Evolutionary conservation across 225 moss, liverwort and hornwort species (phyloP).

Genomic region (Climacium dendroides): DNA sequence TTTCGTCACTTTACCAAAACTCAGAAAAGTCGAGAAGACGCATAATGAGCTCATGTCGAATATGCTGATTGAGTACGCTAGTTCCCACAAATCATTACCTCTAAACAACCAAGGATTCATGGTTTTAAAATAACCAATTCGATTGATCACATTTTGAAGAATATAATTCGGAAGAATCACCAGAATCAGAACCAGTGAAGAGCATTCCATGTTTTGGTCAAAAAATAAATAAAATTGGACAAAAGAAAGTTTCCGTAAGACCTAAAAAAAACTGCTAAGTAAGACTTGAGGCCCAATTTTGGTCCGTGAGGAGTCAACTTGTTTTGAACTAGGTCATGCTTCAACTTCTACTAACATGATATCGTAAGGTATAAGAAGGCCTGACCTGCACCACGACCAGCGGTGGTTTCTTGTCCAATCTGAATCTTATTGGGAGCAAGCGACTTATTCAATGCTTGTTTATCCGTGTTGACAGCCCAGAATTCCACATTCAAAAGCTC

Average conservation of each 20-base stretch:
- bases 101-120: neutral
- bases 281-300: neutral
- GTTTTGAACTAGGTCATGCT: neutral
- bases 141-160: neutral
- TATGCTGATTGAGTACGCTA: neutral
- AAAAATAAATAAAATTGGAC: neutral
- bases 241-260: neutral
- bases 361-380: neutral
- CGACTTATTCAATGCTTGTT: slow-evolving; percentile 54
- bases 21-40: neutral
- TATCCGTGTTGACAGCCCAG: slow-evolving; percentile 71
- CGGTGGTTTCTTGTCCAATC: slow-evolving; percentile 59
- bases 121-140: neutral
- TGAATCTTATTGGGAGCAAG: slow-evolving; percentile 72
- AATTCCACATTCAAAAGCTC: slow-evolving; percentile 72
- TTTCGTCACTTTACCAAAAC: neutral
- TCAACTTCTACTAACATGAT: neutral
- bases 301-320: neutral
- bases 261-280: neutral
- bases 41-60: neutral
- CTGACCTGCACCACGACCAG: slow-evolving; percentile 60
- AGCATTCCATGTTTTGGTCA: neutral
- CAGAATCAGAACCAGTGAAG: neutral
- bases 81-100: neutral
- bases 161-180: neutral